Base-by-base conservation (phyloP, 1,284 basidiomycete genomes). In the Cryptococcus wingfieldii region DNA sequence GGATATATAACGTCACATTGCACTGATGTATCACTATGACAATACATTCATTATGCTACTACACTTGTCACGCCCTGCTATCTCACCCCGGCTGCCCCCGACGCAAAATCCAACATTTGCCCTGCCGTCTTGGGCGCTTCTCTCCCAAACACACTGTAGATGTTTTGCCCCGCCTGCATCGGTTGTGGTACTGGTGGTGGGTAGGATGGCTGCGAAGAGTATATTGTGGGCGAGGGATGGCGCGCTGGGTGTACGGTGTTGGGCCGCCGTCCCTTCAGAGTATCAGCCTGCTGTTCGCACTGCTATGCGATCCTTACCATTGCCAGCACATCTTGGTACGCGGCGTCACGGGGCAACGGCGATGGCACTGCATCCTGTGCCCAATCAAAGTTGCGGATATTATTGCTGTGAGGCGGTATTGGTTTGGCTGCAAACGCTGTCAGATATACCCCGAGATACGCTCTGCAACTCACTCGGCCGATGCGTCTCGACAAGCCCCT, bases 401-500 rank as follows among this genome's bases (percentile, higher is more conserved):
- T 42, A 8, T 10, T 47, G 8, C 41, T 42, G 14, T 42, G 41
- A 12, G n/a, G 16, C 41, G 41, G 41, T n/a, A 42, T 23, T n/a
- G 41, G 41, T 42, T 42, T 42, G 16, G 16, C 44, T 23, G 25
- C 19, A 9, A 23, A 3, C n/a, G 41, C 14, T 9, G 41, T 42
- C 14, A 18, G 47, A 41, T n/a, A 25, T 8, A 39, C 28, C 13
- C 42, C 8, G 10, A 5, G 34, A n/a, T 25, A 19, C 31, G n/a
- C 6, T n/a, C 14, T 13, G 14, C 14, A 13, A 59, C 74, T 61
- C 59, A 76, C 74, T 63, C 8, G 78, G 76, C 47, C 77, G 72
- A 5, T 77, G 77, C 14, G 75, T 75, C 54, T 82, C 81, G 25
- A 82, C 71, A 50, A 76, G 71, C 13, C 80, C 78, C 75, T 81